Conservation (phyloP, 75 land plant species). For the Pinus taeda region DNA sequence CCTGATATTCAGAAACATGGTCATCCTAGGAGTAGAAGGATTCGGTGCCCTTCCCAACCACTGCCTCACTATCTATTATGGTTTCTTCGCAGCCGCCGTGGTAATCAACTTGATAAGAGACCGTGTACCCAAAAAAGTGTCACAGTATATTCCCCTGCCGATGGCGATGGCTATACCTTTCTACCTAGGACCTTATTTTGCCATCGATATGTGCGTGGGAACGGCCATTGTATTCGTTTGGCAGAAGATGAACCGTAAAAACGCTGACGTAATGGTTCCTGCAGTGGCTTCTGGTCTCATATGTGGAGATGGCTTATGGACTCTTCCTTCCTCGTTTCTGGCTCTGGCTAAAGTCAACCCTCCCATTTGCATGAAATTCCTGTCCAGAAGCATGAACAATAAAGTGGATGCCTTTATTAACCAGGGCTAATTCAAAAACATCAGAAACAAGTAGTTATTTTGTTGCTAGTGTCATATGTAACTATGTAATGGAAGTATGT, state of each 20-base stretch:
- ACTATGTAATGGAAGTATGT: too few species aligned
- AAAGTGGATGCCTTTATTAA: too few species aligned
- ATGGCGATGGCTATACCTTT: slow-evolving; percentile 77
- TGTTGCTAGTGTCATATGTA: too few species aligned
- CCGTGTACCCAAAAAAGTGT: neutral
- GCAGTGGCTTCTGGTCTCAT: slow-evolving; percentile 61
- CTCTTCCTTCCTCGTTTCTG: slow-evolving; percentile 48
- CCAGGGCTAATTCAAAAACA: too few species aligned
- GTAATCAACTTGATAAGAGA: slow-evolving; percentile 26
- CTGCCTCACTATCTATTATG: slow-evolving; percentile 43
- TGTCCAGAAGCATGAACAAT: slow-evolving; percentile 6
- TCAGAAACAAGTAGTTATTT: too few species aligned
- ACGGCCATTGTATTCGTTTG: slow-evolving; percentile 42
- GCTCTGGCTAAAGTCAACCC: slow-evolving; percentile 40
- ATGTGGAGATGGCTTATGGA: slow-evolving; percentile 67
- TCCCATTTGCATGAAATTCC: slow-evolving; percentile 66
- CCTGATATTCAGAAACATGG: slow-evolving; percentile 42
- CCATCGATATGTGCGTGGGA: slow-evolving; percentile 68
- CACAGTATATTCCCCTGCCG: slow-evolving; percentile 37
- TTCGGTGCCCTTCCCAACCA: slow-evolving; percentile 41
- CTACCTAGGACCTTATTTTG: slow-evolving; percentile 57
- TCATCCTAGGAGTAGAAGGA: slow-evolving; percentile 58
- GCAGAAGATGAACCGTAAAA: slow-evolving; percentile 27
- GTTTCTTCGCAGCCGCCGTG: slow-evolving; percentile 31
- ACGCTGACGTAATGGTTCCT: slow-evolving; percentile 28